Conservation (phyloP, 75 land plant species). For the Adiantum capillusveneris region DNA sequence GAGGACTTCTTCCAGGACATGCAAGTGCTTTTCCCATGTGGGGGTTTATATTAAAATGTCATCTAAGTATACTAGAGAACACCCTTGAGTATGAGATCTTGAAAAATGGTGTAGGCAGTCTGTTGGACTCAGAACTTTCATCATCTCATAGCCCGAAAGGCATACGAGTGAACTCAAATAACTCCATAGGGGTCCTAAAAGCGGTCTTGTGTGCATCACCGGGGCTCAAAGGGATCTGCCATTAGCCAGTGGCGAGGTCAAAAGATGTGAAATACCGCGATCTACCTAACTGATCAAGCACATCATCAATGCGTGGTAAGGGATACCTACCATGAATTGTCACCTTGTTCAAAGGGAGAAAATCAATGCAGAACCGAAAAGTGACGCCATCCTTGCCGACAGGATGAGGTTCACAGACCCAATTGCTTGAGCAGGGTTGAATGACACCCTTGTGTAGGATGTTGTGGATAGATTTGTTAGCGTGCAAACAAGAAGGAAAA, state of each 20-base stretch:
- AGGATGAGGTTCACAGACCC: no score
- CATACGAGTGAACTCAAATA: background rate
- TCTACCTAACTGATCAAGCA: background rate
- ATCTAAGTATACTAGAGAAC: conserved; percentile 1
- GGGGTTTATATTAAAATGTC: background rate
- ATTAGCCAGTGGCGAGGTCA: background rate
- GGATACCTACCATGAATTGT: no score
- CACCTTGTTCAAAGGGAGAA: no score
- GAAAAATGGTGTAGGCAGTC: background rate
- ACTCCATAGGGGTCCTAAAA: background rate
- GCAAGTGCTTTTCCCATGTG: no score
- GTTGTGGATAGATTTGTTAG: no score
- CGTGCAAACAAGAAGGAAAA: no score
- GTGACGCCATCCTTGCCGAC: background rate
- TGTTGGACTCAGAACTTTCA: background rate
- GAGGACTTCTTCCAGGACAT: background rate
- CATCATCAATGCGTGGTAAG: no score
- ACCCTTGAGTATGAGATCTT: no score
- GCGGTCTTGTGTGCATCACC: background rate
- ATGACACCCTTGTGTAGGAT: background rate
- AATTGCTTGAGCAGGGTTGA: background rate
- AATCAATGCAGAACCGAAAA: background rate
- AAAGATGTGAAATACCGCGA: background rate
- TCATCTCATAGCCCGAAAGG: no score
- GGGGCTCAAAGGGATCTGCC: no score